phyloP scores from a whole-genome alignment of 352 stramenopile species.

The Detonula confervacea region DNA sequence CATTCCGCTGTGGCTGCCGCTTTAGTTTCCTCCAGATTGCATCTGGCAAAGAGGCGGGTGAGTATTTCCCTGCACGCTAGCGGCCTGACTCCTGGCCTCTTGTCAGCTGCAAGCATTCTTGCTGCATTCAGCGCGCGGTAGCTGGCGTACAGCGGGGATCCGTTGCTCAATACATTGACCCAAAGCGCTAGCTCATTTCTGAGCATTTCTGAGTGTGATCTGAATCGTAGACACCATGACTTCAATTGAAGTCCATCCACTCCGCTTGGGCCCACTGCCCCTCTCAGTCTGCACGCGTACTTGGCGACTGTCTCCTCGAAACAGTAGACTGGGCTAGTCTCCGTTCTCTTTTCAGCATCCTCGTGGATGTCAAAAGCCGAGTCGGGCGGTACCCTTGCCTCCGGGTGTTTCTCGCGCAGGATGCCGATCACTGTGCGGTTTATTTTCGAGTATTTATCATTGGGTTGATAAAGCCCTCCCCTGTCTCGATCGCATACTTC shows the following conservation, averaged over 20 bases:
- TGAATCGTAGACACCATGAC: conserved; percentile 34
- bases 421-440: neutral
- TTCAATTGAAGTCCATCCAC: conserved; percentile 22
- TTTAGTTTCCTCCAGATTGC: neutral
- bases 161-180: conserved; percentile 46
- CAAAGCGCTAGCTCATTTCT: conserved; percentile 28
- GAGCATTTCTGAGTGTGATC: neutral
- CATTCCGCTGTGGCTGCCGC: conserved; percentile 25
- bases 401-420: neutral
- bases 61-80: conserved; percentile 42
- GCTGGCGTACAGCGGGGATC: conserved; percentile 33
- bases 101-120: conserved; percentile 38
- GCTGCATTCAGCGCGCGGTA: conserved; percentile 35
- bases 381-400: too few relatives aligned
- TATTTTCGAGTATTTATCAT: neutral
- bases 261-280: conserved; percentile 27
- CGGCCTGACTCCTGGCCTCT: conserved; percentile 44
- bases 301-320: conserved; percentile 20
- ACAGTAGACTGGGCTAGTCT: conserved; percentile 14
- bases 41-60: neutral
- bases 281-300: conserved; percentile 23
- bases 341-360: too few relatives aligned
- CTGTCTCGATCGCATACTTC: neutral
- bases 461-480: neutral
- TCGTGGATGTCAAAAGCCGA: too few relatives aligned